Base-by-base conservation (phyloP, 2,329 filamentous ascomycete genomes). In the Didymella arachidicola region DNA sequence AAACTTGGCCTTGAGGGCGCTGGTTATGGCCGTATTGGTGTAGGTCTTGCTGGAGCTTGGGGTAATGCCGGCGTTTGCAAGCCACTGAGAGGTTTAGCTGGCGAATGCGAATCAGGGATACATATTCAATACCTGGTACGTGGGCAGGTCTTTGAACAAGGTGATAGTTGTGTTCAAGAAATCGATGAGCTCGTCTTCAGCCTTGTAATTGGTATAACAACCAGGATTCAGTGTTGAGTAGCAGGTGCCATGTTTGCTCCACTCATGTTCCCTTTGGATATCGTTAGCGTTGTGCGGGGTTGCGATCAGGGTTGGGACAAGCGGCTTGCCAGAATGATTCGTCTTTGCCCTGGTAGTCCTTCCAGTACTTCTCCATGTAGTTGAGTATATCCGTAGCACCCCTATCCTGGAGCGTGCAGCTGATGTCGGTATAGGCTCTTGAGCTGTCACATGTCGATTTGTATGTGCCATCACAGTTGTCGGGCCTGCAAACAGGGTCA, bases 221-320 rank as follows among this genome's bases (percentile, higher is more conserved):
- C 32, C 38, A 22, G 50, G 50, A 3, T 45, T 45, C 25, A 53
- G 30, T 39, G 50, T 45, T 10, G 41, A 53, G 41, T 53, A 53
- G n/a, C 50, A 53, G 22, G 50, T 53, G 7, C 50, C 50, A n/a
- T 53, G 50, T 44, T 53, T 53, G 41, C 41, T 45, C 50, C 50
- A 53, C 30, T 53, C 50, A 14, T 53, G 50, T 18, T 53, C 50
- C 50, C 50, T 52, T 41, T 42, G 22, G 5, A 53, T 2, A 4
- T 8, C 7, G 7, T 53, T 5, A 53, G 30, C 41, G 38, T 45
- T 8, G 18, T 7, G 7, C 18, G 39, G 8, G 4, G n/a, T 5
- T 30, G 18, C 10, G 12, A 43, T 12, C 19, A 26, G n/a, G 16
- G 1, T 19, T 12, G 2, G 22, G 11, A 38, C 18, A 22, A 12